Percentiles rank a stretch among this genome's conserved stretches.
phyloP scores from a whole-genome alignment of 176 grass and related monocot genomes.

The Rhynchospora breviuscula region DNA sequence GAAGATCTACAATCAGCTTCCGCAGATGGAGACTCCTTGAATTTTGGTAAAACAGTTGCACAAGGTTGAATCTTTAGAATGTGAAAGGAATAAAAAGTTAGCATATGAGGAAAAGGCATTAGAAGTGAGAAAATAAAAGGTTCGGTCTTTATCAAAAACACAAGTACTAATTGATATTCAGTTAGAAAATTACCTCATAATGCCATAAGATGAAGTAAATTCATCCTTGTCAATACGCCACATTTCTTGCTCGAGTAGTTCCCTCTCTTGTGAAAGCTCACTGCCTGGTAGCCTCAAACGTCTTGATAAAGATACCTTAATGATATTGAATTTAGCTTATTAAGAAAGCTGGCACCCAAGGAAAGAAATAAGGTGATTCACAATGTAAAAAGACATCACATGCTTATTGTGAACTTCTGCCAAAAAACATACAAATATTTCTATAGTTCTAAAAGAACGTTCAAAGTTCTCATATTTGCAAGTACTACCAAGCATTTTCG shows the following conservation, averaged over 20 bases:
- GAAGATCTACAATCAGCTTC: conserved; percentile 77
- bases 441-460: neutral
- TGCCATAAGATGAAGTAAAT: conserved; percentile 72
- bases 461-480: neutral
- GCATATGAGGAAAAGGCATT: neutral
- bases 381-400: neutral
- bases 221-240: conserved; percentile 93
- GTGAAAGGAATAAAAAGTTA: conserved; percentile 18
- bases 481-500: neutral
- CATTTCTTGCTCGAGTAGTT: conserved; percentile 43
- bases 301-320: conserved; percentile 74
- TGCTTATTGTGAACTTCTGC: neutral
- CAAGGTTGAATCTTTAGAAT: conserved; percentile 58
- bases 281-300: conserved; percentile 64
- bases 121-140: neutral
- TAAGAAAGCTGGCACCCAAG: neutral
- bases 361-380: neutral
- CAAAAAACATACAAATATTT: neutral
- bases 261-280: conserved; percentile 48
- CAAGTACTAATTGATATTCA: neutral
- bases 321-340: neutral
- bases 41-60: conserved; percentile 72
- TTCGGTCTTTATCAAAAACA: neutral
- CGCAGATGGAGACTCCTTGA: conserved; percentile 49
- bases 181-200: conserved; percentile 56